Conservation (phyloP, 805 yeast genomes). For the Candida germanica region DNA sequence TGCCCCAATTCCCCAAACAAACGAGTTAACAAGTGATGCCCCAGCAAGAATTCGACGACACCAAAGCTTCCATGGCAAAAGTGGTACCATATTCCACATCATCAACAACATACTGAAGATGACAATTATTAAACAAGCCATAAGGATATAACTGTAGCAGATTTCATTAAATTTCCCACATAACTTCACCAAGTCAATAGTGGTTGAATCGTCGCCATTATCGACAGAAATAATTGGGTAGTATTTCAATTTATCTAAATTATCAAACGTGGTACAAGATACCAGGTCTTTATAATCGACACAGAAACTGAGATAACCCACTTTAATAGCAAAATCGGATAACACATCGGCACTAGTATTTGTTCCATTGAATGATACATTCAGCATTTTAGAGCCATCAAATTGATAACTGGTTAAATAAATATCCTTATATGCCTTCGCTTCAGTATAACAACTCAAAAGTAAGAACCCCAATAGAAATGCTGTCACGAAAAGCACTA, state of each 20-base stretch:
- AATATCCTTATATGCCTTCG: slow-evolving; percentile 44
- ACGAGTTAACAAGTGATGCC: slow-evolving; percentile 33
- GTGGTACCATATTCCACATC: slow-evolving; percentile 37
- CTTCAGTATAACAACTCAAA: slow-evolving; percentile 49
- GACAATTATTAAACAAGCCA: slow-evolving; percentile 45
- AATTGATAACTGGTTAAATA: slow-evolving; percentile 49
- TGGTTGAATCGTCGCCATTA: slow-evolving; percentile 4
- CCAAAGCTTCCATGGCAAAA: slow-evolving; percentile 41
- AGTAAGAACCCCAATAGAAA: slow-evolving; percentile 54
- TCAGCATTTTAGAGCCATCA: slow-evolving; percentile 29
- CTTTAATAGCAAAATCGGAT: slow-evolving; percentile 40
- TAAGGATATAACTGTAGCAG: slow-evolving; percentile 53
- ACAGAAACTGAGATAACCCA: slow-evolving; percentile 61
- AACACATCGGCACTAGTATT: slow-evolving; percentile 24
- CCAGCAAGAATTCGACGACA: slow-evolving; percentile 22
- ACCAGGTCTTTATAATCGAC: slow-evolving; percentile 30
- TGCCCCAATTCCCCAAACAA: slow-evolving; percentile 64
- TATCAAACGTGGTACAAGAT: slow-evolving; percentile 35
- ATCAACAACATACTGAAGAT: slow-evolving; percentile 40
- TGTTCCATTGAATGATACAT: slow-evolving; percentile 11
- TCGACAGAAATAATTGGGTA: slow-evolving; percentile 14
- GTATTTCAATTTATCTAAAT: slow-evolving; percentile 18
- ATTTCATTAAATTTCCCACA: slow-evolving; percentile 45
- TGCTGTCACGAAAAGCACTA: slow-evolving; percentile 45
- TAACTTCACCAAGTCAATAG: slow-evolving; percentile 45